Percentiles rank a stretch among this genome's conserved stretches.
Evolutionary conservation across 2,329 filamentous ascomycete genomes (phyloP).

Genomic region (Ascochyta fabae): DNA sequence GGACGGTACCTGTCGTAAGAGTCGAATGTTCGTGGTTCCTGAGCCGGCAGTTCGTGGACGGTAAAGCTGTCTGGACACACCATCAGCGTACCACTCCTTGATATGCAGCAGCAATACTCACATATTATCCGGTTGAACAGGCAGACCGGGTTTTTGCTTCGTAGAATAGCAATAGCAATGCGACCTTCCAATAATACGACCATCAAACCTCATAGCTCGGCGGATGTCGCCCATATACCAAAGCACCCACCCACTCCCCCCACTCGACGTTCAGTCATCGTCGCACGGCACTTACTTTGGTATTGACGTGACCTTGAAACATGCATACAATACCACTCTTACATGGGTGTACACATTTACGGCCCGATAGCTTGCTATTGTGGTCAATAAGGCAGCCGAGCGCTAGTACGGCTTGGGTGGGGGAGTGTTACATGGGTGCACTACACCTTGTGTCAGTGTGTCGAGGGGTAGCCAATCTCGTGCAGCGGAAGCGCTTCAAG

Average conservation of each 20-base stretch:
- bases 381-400: constrained; percentile 12
- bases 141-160: background rate
- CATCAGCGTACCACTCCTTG: constrained; percentile 4
- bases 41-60: constrained; percentile 4
- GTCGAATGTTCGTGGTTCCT: constrained; percentile 12
- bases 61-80: constrained; percentile 7
- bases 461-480: background rate
- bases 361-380: constrained; percentile 16
- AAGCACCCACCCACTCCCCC: background rate
- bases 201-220: background rate
- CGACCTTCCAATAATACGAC: background rate
- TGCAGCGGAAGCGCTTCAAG: background rate
- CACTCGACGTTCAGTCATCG: background rate
- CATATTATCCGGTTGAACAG: background rate
- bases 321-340: constrained; percentile 35
- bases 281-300: background rate
- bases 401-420: background rate
- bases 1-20: background rate
- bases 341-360: background rate
- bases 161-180: background rate
- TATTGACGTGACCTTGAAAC: constrained; percentile 24
- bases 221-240: constrained; percentile 2
- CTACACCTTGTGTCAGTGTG: background rate
- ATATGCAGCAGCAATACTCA: background rate
- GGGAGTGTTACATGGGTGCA: background rate